These are phyloP conservation scores for Xylaria sp. DNA, from an alignment of 2,329 filamentous ascomycete genomes.

Conservation along the genomic window DNA sequence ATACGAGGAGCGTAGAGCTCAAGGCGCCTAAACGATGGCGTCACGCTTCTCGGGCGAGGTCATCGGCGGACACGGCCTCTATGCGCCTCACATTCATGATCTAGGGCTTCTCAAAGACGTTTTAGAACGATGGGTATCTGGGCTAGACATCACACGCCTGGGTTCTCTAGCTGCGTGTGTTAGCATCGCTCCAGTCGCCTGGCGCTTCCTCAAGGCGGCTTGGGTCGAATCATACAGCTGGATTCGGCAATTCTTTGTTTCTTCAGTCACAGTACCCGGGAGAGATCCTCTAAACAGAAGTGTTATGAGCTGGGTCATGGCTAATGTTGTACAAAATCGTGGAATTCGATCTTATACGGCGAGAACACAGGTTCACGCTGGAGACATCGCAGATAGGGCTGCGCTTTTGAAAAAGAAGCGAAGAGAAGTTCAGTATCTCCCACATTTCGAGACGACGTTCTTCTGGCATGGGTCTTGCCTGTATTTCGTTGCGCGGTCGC, in stretches of 20 bases:
- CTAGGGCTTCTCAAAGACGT: slow-evolving; percentile 53
- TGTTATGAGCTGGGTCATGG: slow-evolving; percentile 59
- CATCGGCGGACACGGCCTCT: slow-evolving; percentile 40
- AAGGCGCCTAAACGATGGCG: slow-evolving; percentile 35
- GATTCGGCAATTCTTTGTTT: slow-evolving; percentile 57
- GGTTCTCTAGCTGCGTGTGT: slow-evolving; percentile 59
- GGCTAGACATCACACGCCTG: slow-evolving; percentile 58
- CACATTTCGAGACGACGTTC: slow-evolving; percentile 59
- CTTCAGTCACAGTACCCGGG: slow-evolving; percentile 57
- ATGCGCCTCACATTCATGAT: slow-evolving; percentile 49
- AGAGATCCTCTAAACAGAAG: slow-evolving; percentile 59
- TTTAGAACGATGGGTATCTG: slow-evolving; percentile 54
- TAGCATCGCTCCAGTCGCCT: slow-evolving; percentile 55
- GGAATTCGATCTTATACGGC: slow-evolving; percentile 58
- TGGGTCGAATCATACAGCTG: slow-evolving; percentile 55
- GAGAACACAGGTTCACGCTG: slow-evolving; percentile 53
- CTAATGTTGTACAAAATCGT: slow-evolving; percentile 52
- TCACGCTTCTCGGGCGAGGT: slow-evolving; percentile 40
- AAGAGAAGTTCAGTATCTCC: slow-evolving; percentile 57
- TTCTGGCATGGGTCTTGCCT: slow-evolving; percentile 62
- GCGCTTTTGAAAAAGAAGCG: slow-evolving; percentile 56
- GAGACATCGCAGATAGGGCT: slow-evolving; percentile 52
- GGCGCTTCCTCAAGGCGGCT: slow-evolving; percentile 52
- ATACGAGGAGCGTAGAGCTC: slow-evolving; percentile 8
- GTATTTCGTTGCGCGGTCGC: slow-evolving; percentile 58